A percentile compares a stretch with the other conserved stretches of the same genome.
Evolutionary conservation across 1,284 basidiomycete genomes (phyloP).

Genomic region (Ustilago hordei): DNA sequence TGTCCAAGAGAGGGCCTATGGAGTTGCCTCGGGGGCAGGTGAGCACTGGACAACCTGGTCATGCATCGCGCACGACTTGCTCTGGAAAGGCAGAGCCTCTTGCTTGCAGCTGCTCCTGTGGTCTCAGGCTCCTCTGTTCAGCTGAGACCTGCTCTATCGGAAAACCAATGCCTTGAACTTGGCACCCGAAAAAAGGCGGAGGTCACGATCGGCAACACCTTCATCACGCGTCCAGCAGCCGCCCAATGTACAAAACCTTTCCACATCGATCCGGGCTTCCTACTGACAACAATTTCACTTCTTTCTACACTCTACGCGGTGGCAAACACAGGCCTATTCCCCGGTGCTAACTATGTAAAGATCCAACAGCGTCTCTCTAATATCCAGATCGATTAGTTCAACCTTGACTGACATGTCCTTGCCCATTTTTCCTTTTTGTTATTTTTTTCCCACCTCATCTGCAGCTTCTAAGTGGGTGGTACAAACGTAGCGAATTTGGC

Average conservation of each 20-base stretch:
- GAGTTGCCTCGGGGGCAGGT: too few species aligned
- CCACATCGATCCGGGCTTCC: not conserved
- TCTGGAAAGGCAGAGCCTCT: too few species aligned
- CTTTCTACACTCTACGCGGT: not conserved
- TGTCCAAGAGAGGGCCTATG: too few species aligned
- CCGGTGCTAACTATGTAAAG: slow-evolving; percentile 73
- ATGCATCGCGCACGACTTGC: too few species aligned
- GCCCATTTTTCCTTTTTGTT: not conserved
- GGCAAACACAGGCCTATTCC: slow-evolving; percentile 35
- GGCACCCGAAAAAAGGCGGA: too few species aligned
- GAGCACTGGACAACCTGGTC: too few species aligned
- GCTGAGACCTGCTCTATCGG: too few species aligned
- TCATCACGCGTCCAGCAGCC: too few species aligned
- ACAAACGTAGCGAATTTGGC: slow-evolving; percentile 45
- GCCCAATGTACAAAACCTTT: not conserved
- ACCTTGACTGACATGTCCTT: not conserved
- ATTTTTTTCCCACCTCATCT: slow-evolving; percentile 69
- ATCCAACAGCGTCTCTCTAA: not conserved
- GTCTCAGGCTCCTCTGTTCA: too few species aligned
- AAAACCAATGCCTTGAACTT: too few species aligned
- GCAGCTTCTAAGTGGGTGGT: slow-evolving; percentile 69
- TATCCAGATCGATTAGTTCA: not conserved
- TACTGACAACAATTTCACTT: not conserved
- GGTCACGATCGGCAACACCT: too few species aligned
- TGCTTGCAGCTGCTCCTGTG: too few species aligned